Conservation (phyloP, 1,284 basidiomycete species). For the Pseudozyma sp. region DNA sequence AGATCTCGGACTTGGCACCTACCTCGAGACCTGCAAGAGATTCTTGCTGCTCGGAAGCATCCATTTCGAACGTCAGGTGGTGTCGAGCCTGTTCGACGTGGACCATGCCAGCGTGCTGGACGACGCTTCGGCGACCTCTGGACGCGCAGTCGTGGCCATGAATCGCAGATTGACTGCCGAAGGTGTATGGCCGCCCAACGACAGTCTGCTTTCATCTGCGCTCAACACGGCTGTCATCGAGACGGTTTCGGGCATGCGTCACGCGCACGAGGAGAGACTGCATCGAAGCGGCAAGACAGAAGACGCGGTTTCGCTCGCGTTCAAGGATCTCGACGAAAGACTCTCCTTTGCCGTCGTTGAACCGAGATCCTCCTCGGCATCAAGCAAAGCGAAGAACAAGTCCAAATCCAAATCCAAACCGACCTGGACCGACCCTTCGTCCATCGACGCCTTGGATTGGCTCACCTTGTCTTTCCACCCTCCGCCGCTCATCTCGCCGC, state of each 20-base stretch:
- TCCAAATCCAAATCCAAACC: slow-evolving; percentile 14
- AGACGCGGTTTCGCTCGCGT: slow-evolving; percentile 41
- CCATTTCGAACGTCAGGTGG: slow-evolving; percentile 39
- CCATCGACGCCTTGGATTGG: slow-evolving; percentile 59
- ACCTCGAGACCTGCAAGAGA: slow-evolving; percentile 57
- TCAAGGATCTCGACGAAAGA: slow-evolving; percentile 56
- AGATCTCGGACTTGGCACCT: slow-evolving; percentile 51
- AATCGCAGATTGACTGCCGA: slow-evolving; percentile 27
- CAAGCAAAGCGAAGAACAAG: not conserved
- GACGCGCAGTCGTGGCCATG: slow-evolving; percentile 31
- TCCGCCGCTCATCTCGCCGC: slow-evolving; percentile 54
- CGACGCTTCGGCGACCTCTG: slow-evolving; percentile 2
- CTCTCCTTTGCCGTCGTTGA: slow-evolving; percentile 56
- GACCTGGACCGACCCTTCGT: slow-evolving; percentile 42
- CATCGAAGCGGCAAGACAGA: slow-evolving; percentile 11
- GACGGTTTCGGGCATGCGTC: slow-evolving; percentile 47
- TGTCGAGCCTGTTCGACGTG: slow-evolving; percentile 48
- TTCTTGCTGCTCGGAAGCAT: slow-evolving; percentile 54
- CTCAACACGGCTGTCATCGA: slow-evolving; percentile 57
- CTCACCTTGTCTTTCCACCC: slow-evolving; percentile 57
- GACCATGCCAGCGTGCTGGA: slow-evolving; percentile 23
- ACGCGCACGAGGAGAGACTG: slow-evolving; percentile 24
- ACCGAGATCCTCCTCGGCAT: slow-evolving; percentile 15
- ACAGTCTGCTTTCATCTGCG: slow-evolving; percentile 40
- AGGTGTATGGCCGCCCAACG: slow-evolving; percentile 53